These are phyloP conservation scores for Fragaria nilgerrensis DNA, from an alignment of 306 rosid genomes.

Conservation along the genomic window DNA sequence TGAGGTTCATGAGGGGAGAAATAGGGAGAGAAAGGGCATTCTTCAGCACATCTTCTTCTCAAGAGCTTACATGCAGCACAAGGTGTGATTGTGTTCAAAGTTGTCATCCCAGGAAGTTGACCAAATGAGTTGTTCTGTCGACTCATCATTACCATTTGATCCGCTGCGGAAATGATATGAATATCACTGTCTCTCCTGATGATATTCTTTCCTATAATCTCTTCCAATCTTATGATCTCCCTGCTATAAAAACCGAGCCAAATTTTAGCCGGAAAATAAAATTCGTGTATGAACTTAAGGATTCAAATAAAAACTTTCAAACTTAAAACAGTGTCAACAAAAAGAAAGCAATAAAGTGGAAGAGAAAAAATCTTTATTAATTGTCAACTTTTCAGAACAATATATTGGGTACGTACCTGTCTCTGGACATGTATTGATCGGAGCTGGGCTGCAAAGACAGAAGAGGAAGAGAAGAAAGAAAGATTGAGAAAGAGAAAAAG, in stretches of 20 bases:
- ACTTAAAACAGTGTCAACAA: background rate
- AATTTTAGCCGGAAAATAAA: background rate
- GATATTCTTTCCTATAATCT: conserved; percentile 44
- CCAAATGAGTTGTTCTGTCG: conserved; percentile 33
- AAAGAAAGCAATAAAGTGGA: background rate
- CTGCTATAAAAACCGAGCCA: conserved; percentile 30
- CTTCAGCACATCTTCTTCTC: conserved; percentile 92
- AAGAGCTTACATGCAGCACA: conserved; percentile 96
- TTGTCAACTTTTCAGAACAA: background rate
- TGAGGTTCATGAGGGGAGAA: conserved; percentile 93
- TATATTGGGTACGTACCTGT: conserved; percentile 38
- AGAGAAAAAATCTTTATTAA: background rate
- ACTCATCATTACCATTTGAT: conserved; percentile 54
- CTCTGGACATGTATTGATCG: conserved; percentile 39
- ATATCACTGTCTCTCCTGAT: conserved; percentile 39
- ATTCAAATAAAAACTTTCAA: background rate
- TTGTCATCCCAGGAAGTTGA: conserved; percentile 38
- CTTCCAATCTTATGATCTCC: conserved; percentile 50
- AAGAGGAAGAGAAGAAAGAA: conserved; percentile 6
- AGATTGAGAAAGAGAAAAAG: conserved; percentile 29
- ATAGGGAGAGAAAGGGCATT: conserved; percentile 90
- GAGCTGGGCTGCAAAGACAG: conserved; percentile 21
- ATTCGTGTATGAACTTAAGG: background rate
- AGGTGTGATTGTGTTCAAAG: conserved; percentile 76
- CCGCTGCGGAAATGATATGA: conserved; percentile 2